Evolutionary conservation across 2,329 filamentous ascomycete genomes (phyloP).

Genomic region (Colletotrichum cordylinicola): DNA sequence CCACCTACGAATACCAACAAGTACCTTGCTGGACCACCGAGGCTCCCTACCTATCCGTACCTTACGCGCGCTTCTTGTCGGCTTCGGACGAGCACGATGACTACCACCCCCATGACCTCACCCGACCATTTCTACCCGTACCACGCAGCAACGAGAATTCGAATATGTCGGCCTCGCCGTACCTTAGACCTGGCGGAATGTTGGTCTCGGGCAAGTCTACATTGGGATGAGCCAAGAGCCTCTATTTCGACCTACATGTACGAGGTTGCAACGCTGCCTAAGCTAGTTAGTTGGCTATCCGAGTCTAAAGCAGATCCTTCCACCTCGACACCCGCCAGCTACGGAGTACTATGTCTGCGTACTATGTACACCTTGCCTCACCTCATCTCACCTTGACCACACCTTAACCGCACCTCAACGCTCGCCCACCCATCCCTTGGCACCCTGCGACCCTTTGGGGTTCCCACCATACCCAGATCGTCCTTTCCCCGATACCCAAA

Average conservation of each 20-base stretch:
- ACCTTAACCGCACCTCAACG: neutral
- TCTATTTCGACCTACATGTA: neutral
- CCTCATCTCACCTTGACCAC: neutral
- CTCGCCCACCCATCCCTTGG: neutral
- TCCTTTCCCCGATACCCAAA: neutral
- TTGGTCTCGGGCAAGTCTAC: neutral
- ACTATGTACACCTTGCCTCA: neutral
- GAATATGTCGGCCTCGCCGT: neutral
- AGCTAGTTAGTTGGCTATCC: neutral
- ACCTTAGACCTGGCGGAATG: neutral
- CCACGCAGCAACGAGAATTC: neutral
- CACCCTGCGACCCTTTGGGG: neutral
- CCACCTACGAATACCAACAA: neutral
- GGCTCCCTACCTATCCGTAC: neutral
- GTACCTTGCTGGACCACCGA: neutral
- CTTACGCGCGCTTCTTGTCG: neutral
- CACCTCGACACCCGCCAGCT: neutral
- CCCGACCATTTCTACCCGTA: neutral
- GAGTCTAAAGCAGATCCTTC: neutral
- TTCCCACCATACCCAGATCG: neutral
- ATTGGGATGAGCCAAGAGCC: neutral
- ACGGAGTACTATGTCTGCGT: neutral
- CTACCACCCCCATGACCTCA: neutral
- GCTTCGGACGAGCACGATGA: neutral
- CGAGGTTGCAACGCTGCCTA: neutral